Evolutionary conservation across 2,329 filamentous ascomycete species (phyloP).

Genomic region (Colletotrichum sublineola): DNA sequence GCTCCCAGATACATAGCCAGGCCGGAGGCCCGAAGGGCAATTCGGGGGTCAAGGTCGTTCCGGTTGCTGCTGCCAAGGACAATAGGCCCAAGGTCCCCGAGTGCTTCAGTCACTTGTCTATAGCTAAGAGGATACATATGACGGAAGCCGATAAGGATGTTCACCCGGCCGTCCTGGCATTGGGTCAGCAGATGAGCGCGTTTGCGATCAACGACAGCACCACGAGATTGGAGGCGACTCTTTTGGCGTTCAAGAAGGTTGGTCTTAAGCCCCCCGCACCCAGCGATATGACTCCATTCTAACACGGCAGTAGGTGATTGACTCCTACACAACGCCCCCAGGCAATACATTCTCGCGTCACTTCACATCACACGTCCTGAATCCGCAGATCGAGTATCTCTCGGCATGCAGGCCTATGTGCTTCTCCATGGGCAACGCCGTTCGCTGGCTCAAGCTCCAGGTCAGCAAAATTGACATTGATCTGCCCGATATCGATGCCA

Average conservation of each 20-base stretch:
- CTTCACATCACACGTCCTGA: conserved; percentile 90
- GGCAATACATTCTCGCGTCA: conserved; percentile 90
- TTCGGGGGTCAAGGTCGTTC: conserved; percentile 52
- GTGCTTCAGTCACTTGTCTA: conserved; percentile 86
- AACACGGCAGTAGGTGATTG: conserved; percentile 75
- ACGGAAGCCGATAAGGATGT: conserved; percentile 79
- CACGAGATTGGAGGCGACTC: conserved; percentile 86
- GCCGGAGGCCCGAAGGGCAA: conserved; percentile 49
- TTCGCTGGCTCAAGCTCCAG: conserved; percentile 92
- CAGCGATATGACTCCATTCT: conserved; percentile 26
- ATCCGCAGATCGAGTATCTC: conserved; percentile 95
- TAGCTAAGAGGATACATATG: conserved; percentile 69
- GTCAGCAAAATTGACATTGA: conserved; percentile 93
- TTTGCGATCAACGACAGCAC: conserved; percentile 93
- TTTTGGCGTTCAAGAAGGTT: conserved; percentile 91
- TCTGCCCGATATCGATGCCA: conserved; percentile 84
- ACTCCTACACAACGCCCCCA: conserved; percentile 90
- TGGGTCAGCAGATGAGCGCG: conserved; percentile 91
- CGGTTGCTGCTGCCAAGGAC: conserved; percentile 60
- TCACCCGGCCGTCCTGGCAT: conserved; percentile 84
- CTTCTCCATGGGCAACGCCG: conserved; percentile 96
- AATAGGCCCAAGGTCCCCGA: conserved; percentile 73
- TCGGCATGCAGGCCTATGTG: conserved; percentile 95
- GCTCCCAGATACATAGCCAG: conserved; percentile 45
- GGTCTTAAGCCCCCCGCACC: conserved; percentile 10